Evolutionary conservation across 1,284 basidiomycete species (phyloP), one percentile per base, ranked within the genome.

Genomic region (Lentinus polychrous): DNA sequence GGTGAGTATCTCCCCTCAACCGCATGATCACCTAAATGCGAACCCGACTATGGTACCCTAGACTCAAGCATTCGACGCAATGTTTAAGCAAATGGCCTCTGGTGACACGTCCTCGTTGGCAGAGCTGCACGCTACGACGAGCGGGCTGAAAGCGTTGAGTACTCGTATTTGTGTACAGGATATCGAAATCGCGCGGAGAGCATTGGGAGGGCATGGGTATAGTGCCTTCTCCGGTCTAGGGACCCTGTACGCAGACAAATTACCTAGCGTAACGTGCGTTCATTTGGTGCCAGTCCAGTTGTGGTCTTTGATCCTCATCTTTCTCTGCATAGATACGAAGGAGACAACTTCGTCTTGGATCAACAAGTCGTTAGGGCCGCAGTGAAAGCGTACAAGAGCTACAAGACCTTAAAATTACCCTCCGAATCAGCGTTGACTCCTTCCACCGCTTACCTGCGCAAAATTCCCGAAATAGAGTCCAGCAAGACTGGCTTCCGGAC

Each of bases 171-270:
- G 73, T 2, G 71, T 81, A 6, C 74, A 75, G 27, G 83, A 83
- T 51, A 61, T 88, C 15, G 87, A 91, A 61, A 76, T 70, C 4
- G 79, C 82, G 6, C 75, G 88, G 10, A 74, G 85, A 8, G 77
- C 83, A 0, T 78, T 88, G 72, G 87, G 87, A 45, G 87, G 88
- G 2, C 87, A 91, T 62, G 88, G 87, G 0, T 90, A 78, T 64
- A 83, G 81, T 53, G 76, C 72, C 0, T 86, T 83, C 54, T 70
- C 81, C 1, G 86, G 85, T 3, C 65, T 89, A 1, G 85, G 84
- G 1, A 66, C 71, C 24, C 53, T 84, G 3, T 87, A 85, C 54
- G 81, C 79, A 1, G 75, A 82, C 55, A 79, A 79, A 54, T 64
- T 87, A 3, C 85, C 86, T 7, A 71, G 72, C 58, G 74, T 75